These are phyloP conservation scores for Russula olivacea DNA, from an alignment of 768 basidiomycete genomes.

Conservation along the genomic window DNA sequence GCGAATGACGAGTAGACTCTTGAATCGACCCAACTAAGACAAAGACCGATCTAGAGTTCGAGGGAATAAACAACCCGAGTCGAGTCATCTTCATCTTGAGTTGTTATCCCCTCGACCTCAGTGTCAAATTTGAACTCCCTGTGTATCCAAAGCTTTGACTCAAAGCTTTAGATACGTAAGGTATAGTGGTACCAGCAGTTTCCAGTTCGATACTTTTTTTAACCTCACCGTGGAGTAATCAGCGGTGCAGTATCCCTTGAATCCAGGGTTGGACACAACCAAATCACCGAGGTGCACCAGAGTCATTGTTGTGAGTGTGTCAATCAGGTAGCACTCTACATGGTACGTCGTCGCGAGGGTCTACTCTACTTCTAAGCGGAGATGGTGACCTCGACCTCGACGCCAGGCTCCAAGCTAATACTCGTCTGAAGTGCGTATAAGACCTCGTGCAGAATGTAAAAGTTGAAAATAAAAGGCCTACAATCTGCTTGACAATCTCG, in stretches of 20 bases:
- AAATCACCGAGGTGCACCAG: background rate
- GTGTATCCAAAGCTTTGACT: too few species aligned
- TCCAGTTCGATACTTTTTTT: too few species aligned
- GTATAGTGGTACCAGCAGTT: too few species aligned
- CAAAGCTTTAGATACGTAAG: too few species aligned
- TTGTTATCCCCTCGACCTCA: too few species aligned
- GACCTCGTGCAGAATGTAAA: background rate
- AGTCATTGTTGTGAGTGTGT: background rate
- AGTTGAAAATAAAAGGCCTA: constrained; percentile 38
- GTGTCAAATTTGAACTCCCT: too few species aligned
- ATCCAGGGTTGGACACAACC: background rate
- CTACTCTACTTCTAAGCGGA: constrained; percentile 46
- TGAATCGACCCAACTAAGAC: too few species aligned
- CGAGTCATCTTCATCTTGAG: too few species aligned
- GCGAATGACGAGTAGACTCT: too few species aligned
- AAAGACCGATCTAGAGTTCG: too few species aligned
- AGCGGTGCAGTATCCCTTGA: background rate
- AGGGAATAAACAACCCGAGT: too few species aligned
- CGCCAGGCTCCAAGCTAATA: constrained; percentile 98
- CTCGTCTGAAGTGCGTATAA: constrained; percentile 57
- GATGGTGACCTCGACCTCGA: constrained; percentile 98
- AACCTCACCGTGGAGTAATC: too few species aligned
- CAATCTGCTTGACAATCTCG: constrained; percentile 99
- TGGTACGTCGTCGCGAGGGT: background rate
- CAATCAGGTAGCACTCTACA: constrained; percentile 9